A percentile compares a stretch with the other conserved stretches of the same genome.
Evolutionary conservation across 2,329 filamentous ascomycete species (phyloP).

Genomic region (Sphaerulina musiva): DNA sequence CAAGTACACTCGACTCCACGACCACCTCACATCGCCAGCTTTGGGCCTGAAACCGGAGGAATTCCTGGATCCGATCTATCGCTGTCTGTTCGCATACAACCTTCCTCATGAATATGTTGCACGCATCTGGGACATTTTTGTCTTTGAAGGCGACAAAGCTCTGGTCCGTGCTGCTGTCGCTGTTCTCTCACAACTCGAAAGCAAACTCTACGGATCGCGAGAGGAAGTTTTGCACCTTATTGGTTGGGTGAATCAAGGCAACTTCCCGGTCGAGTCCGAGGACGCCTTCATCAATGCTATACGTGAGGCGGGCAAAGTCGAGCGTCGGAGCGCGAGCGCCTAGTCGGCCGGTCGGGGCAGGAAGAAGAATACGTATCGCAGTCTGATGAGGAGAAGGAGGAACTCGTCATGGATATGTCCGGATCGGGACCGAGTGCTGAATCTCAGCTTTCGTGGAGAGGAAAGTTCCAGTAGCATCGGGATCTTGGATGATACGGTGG

Average conservation of each 20-base stretch:
- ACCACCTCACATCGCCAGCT: constrained; percentile 51
- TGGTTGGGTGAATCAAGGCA: constrained; percentile 35
- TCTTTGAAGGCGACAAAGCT: constrained; percentile 71
- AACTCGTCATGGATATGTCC: not conserved
- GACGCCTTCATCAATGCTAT: constrained; percentile 38
- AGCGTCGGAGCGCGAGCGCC: constrained; percentile 15
- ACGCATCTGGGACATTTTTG: constrained; percentile 73
- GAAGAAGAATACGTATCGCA: constrained; percentile 2
- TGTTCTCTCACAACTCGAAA: constrained; percentile 50
- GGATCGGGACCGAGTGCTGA: not conserved
- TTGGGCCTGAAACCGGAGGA: constrained; percentile 35
- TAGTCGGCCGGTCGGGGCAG: not conserved
- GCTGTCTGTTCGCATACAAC: constrained; percentile 32
- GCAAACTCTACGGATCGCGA: constrained; percentile 42
- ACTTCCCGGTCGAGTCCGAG: constrained; percentile 34
- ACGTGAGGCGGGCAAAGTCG: constrained; percentile 35
- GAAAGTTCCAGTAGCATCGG: not conserved
- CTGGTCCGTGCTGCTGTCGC: constrained; percentile 66
- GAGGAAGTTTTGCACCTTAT: constrained; percentile 42
- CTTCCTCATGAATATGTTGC: constrained; percentile 46
- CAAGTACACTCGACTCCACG: constrained; percentile 59
- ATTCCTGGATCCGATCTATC: constrained; percentile 30
- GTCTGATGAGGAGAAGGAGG: constrained; percentile 1
- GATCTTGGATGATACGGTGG: not conserved
- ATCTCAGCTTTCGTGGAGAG: not conserved